Evolutionary conservation across 345 rosid genomes (phyloP), one percentile per base, ranked within the genome.

Genomic region (Bruguiera sexangula): DNA sequence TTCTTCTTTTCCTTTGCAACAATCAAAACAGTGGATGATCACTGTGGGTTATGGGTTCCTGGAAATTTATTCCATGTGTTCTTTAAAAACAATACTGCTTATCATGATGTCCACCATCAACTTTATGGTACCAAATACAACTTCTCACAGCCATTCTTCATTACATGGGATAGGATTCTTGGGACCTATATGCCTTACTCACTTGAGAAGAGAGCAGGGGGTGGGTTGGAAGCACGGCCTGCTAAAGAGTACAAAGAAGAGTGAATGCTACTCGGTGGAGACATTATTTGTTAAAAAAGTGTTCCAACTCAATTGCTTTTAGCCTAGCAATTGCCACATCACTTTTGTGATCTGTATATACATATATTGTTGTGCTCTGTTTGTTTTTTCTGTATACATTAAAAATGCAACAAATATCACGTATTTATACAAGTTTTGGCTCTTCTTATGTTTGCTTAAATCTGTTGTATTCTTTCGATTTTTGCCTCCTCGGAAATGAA

Each of bases 1-100:
- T 87, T 85, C 75, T 91, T 91, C 82, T 91, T 91, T 91, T 89
- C 96, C 8, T 89, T 91, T n/a, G 93, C 92, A 58, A 91, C 95
- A 32, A 83, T 91, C 77, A 91, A 91, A 77, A 89, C 92, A 0
- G 97, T 87, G 65, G 96, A 91, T 29, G 96, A 91, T 74, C 97
- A 89, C 69, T 89, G 97, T 3, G 95, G 97, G 36, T 66, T 91
- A 50, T 86, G 89, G 85, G 91, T 91, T 68, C 97, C 97, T 8
- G 96, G 96, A 73, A 91, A 91, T 63, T 81, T 80, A 27, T 86
- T 91, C 79, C 97, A 91, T 19, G 26, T 81, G 66, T 75, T 91
- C 43, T 91, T 91, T 68, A 85, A 69, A 72, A 91, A 91, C 87
- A 91, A 91, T 73, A 76, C 97, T 4, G 97, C 93, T 24, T 91